These are phyloP conservation scores for Eruca vesicaria DNA, from an alignment of 441 rosid genomes.

Conservation along the genomic window DNA sequence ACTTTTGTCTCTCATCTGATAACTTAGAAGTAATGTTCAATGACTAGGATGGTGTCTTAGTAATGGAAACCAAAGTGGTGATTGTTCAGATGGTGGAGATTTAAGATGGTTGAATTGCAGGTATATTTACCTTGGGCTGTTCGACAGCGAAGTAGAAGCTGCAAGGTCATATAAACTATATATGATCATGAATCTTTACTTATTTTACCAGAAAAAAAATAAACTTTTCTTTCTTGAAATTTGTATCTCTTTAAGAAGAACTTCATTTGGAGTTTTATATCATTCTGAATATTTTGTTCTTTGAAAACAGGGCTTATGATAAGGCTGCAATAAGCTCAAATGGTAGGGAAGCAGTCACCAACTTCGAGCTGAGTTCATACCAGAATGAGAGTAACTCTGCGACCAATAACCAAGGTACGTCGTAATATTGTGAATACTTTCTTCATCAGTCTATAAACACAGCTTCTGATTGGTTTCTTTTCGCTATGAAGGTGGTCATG, in stretches of 20 bases:
- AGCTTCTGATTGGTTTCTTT: neutral
- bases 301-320: conserved; percentile 87
- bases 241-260: neutral
- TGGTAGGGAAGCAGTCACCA: conserved; percentile 69
- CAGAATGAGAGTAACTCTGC: conserved; percentile 52
- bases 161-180: conserved; percentile 66
- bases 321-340: conserved; percentile 82
- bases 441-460: neutral
- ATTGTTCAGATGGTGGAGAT: conserved; percentile 49
- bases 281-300: conserved; percentile 28
- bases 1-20: conserved; percentile 11
- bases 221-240: neutral
- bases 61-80: conserved; percentile 5
- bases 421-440: neutral
- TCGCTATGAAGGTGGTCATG: conserved; percentile 45
- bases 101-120: conserved; percentile 71
- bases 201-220: conserved; percentile 37
- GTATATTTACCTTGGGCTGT: conserved; percentile 78
- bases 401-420: conserved; percentile 51
- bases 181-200: conserved; percentile 58
- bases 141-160: conserved; percentile 87
- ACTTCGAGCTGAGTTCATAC: conserved; percentile 68
- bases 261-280: neutral
- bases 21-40: neutral
- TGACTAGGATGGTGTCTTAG: conserved; percentile 45